phyloP scores from a whole-genome alignment of 805 yeast genomes.

The Nakazawaea populi region DNA sequence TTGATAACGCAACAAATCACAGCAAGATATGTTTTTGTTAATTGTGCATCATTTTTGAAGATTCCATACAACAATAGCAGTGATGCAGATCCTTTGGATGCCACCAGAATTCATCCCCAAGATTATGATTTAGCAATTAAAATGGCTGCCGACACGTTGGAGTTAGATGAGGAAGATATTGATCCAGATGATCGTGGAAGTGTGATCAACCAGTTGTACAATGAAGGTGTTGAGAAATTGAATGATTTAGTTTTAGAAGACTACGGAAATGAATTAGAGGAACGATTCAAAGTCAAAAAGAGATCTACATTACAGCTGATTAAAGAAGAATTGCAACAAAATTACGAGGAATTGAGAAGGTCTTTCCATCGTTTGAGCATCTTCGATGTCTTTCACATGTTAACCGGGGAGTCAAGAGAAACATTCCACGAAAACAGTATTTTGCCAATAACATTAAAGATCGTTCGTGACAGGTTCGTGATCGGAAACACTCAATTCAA shows the following conservation, averaged over 20 bases:
- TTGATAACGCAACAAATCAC: slow-evolving; percentile 76
- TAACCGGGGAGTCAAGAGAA: slow-evolving; percentile 80
- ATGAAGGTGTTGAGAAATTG: slow-evolving; percentile 66
- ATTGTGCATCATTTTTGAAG: slow-evolving; percentile 85
- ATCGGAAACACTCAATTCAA: slow-evolving; percentile 49
- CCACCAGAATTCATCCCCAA: slow-evolving; percentile 96
- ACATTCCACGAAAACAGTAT: slow-evolving; percentile 64
- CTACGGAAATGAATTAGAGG: slow-evolving; percentile 83
- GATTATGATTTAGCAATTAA: slow-evolving; percentile 94
- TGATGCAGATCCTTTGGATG: slow-evolving; percentile 78
- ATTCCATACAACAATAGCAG: slow-evolving; percentile 65
- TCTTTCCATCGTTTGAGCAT: slow-evolving; percentile 59
- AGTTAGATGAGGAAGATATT: slow-evolving; percentile 89
- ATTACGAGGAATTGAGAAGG: slow-evolving; percentile 81
- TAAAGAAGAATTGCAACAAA: slow-evolving; percentile 79
- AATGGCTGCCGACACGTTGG: slow-evolving; percentile 98
- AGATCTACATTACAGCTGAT: slow-evolving; percentile 78
- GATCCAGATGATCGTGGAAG: slow-evolving; percentile 74
- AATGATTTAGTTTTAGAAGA: slow-evolving; percentile 87
- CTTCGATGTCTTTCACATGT: slow-evolving; percentile 75
- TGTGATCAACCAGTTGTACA: slow-evolving; percentile 66
- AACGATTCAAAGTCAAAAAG: slow-evolving; percentile 64
- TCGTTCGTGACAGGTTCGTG: slow-evolving; percentile 43
- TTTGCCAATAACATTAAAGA: slow-evolving; percentile 68
- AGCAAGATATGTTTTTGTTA: slow-evolving; percentile 77